Evolutionary conservation across 805 yeast species (phyloP).

Genomic region (Metschnikowia reukaufii): DNA sequence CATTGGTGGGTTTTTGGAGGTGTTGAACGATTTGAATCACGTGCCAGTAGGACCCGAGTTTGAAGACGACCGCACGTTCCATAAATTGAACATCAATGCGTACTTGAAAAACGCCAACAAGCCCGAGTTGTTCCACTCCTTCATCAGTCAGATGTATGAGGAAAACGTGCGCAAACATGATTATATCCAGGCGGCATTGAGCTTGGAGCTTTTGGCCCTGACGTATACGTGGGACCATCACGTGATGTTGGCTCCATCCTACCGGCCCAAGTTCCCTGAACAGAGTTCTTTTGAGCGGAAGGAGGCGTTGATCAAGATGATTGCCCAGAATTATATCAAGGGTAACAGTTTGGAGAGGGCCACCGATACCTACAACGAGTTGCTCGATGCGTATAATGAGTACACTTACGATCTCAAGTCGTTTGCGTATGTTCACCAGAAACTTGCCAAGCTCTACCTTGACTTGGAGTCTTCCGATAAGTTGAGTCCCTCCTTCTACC

Average conservation of each 20-base stretch:
- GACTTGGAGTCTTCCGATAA: constrained; percentile 69
- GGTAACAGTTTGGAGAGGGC: constrained; percentile 82
- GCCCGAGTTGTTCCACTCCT: constrained; percentile 79
- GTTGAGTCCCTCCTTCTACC: constrained; percentile 73
- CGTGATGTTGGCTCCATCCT: constrained; percentile 52
- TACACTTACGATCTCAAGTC: constrained; percentile 75
- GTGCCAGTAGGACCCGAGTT: constrained; percentile 83
- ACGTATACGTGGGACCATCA: constrained; percentile 74
- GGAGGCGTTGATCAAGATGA: constrained; percentile 65
- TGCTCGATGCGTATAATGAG: constrained; percentile 70
- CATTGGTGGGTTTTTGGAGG: constrained; percentile 60
- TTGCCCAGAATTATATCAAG: constrained; percentile 65
- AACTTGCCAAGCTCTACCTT: constrained; percentile 65
- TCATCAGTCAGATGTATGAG: constrained; percentile 71
- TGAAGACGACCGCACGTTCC: constrained; percentile 84
- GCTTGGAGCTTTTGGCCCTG: constrained; percentile 73
- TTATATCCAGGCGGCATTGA: constrained; percentile 78
- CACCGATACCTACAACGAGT: constrained; percentile 71
- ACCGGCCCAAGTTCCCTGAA: constrained; percentile 71
- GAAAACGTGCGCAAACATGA: constrained; percentile 60
- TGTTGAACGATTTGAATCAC: constrained; percentile 62
- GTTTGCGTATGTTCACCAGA: constrained; percentile 66
- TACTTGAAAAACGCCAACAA: constrained; percentile 74
- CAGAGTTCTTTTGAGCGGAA: constrained; percentile 81
- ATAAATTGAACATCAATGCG: constrained; percentile 70